phyloP scores from a whole-genome alignment of 2,329 filamentous ascomycete genomes.

The Ophiostoma sp. region DNA sequence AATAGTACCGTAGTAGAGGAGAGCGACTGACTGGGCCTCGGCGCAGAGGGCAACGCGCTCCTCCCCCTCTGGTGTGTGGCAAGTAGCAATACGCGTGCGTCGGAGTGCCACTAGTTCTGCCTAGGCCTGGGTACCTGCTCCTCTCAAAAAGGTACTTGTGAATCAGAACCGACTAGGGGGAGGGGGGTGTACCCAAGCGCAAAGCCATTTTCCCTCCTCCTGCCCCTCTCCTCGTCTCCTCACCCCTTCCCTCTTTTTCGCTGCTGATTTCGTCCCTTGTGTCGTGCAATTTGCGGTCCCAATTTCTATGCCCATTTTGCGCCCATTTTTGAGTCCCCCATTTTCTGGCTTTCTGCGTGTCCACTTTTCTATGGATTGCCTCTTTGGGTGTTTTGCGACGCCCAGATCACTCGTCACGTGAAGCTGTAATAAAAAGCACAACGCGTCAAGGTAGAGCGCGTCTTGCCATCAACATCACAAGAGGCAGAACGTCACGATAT shows the following conservation, averaged over 20 bases:
- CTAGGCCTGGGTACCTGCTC: constrained; percentile 1
- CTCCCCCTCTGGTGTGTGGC: not conserved
- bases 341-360: not conserved
- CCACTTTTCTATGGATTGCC: not conserved
- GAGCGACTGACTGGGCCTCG: not conserved
- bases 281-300: constrained; percentile 1
- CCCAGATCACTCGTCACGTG: constrained; percentile 15
- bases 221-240: not conserved
- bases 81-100: not conserved
- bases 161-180: constrained; percentile 10
- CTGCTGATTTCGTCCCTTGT: not conserved
- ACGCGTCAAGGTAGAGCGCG: not conserved
- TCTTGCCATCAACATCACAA: constrained; percentile 12
- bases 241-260: not conserved
- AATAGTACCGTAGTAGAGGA: too few relatives aligned
- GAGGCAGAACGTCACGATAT: not conserved
- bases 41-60: not conserved
- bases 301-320: not conserved
- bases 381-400: constrained; percentile 5
- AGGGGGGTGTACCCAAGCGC: constrained; percentile 12
- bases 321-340: not conserved
- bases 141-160: constrained; percentile 2
- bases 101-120: not conserved
- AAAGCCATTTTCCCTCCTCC: not conserved
- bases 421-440: not conserved